Base-by-base conservation (phyloP, 305 asterid genomes). In the Nicotiana rustica region DNA sequence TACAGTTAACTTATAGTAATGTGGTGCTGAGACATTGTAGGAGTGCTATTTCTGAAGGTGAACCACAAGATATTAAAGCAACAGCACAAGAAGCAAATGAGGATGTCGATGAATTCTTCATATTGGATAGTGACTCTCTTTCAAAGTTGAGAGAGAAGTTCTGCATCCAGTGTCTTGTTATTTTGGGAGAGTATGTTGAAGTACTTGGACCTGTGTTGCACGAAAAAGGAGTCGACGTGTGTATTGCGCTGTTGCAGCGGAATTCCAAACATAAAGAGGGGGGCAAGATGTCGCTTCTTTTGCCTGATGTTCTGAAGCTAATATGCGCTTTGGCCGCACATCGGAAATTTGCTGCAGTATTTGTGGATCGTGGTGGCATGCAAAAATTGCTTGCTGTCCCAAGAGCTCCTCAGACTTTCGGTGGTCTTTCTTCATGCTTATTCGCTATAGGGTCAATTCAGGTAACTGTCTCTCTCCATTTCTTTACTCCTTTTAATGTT, bases 151-250 rank as follows among this genome's bases (percentile, higher is more conserved):
- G 97, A 85, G 99, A 97, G 85, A 97, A 94, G 85, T 94, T 92
- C 80, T 97, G 97, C 88, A 93, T 97, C 65, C 98, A 93, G 87
- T 97, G 99, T 87, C 99, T 97, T 85, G 92, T 88, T 64, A 85
- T 89, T 85, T 86, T 97, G 82, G 99, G 99, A 80, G 99, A 95
- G 89, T 97, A 97, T 86, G 97, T 97, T 84, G 99, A 97, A 88
- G 99, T 95, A 86, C 99, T 97, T 77, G 99, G 97, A 77, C 99
- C 99, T 81, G 98, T 97, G 70, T 93, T 97, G 78, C 98, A 93
- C 84, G 99, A 97, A 89, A 95, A 93, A 84, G 99, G 99, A 77
- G 99, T 97, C 52, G 99, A 97, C 82, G 99, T 97, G 79, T 93
- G 96, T 86, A 93, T 97, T 86, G 95, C 97, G 9, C 88, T 97